Base-by-base conservation (phyloP, 352 stramenopile genomes). In the Pythium volutum region DNA sequence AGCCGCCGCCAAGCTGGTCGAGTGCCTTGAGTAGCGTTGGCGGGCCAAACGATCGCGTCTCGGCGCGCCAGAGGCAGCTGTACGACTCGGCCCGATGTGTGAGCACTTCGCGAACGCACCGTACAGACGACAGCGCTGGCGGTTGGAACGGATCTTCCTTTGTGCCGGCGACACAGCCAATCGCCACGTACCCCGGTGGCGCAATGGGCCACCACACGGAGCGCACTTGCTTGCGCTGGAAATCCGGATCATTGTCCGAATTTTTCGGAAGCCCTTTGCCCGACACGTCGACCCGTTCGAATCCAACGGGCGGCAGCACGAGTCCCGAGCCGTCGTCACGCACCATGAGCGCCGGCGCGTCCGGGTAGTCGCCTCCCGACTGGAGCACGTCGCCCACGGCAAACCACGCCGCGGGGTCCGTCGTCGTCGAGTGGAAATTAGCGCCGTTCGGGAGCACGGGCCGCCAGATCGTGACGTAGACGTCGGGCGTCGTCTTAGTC, bases 191-290 rank as follows among this genome's bases (percentile, higher is more conserved):
- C 0, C 85, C 87, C 18, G 81, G 69, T 1, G 87, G 87, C 3
- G 87, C 80, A 31, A 94, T 74, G 8, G 87, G 87, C 81, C 83
- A 93, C 87, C 87, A 95, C 31, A 95, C 55, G 0, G 81, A 93
- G 1, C 87, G 83, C 16, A 91, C 54, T 33, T 95, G 84, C 62
- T 95, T 95, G n/a, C 76, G 79, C 27, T 92, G 77, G 33, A 94
- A 89, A 27, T 93, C 83, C 0, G 67, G 58, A 41, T 93, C 77
- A 22, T 70, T 82, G 26, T 89, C 80, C 0, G 81, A 89, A 58
- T 93, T 95, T 50, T 70, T 76, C 15, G 84, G 87, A 9, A 95
- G 66, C 0, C 87, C 87, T 60, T 90, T 94, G 9, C 84, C 87
- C 31, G 81, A 90, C 22, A 94, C 77, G 51, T 95, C 87, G 0